Evolutionary conservation across 1,139 yeast genomes (phyloP).

Genomic region (Entelexis paramagnoliae): DNA sequence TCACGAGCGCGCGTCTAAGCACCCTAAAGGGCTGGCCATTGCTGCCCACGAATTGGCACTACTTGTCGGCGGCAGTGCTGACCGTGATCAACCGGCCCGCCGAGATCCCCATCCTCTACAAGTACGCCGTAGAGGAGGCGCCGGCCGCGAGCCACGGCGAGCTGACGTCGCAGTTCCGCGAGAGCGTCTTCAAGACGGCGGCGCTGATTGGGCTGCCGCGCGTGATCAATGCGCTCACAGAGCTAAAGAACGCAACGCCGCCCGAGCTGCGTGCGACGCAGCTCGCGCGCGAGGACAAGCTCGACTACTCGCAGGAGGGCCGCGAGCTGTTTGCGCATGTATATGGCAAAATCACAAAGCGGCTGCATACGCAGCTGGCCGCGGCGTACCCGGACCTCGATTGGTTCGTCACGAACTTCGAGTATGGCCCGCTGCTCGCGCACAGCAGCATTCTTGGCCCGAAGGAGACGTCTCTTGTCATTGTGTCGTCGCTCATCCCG

Average conservation of each 20-base stretch:
- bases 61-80: slow-evolving; percentile 69
- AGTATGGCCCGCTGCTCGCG: slow-evolving; percentile 68
- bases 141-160: slow-evolving; percentile 18
- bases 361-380: slow-evolving; percentile 59
- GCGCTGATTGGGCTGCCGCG: slow-evolving; percentile 79
- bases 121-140: slow-evolving; percentile 52
- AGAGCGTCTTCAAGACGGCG: slow-evolving; percentile 62
- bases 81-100: slow-evolving; percentile 74
- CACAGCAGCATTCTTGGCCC: slow-evolving; percentile 53
- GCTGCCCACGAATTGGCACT: slow-evolving; percentile 56
- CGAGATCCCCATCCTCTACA: slow-evolving; percentile 65
- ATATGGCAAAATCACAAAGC: slow-evolving; percentile 59
- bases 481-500: slow-evolving; percentile 73
- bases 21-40: slow-evolving; percentile 45
- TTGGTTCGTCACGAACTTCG: slow-evolving; percentile 59
- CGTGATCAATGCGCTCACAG: slow-evolving; percentile 66
- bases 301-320: slow-evolving; percentile 20
- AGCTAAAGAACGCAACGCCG: slow-evolving; percentile 60
- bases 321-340: slow-evolving; percentile 59
- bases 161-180: slow-evolving; percentile 56
- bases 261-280: slow-evolving; percentile 32
- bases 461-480: slow-evolving; percentile 64
- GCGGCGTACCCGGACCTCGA: slow-evolving; percentile 79
- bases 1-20: slow-evolving; percentile 55
- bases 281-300: slow-evolving; percentile 25